Base-by-base conservation (phyloP, 768 basidiomycete genomes). In the Rhizopogon roseolus region DNA sequence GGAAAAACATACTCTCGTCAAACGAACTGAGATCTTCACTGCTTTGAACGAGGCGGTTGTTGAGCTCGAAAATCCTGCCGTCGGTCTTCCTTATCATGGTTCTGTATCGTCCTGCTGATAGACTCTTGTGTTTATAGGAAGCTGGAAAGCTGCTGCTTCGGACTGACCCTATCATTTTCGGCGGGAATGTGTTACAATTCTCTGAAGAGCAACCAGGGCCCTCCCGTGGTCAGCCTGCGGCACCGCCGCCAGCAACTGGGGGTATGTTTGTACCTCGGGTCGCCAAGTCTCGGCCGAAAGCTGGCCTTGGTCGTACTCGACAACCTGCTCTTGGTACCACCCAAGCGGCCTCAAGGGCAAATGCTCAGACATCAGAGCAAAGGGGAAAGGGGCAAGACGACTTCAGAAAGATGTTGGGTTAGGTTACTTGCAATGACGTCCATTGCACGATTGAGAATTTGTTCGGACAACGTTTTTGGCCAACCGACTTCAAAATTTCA, bases 81-180 rank as follows among this genome's bases (percentile, higher is more conserved):
- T 89, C 60, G 60, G 83, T 28, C 45, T 9, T 5, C 40, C 49
- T 48, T 29, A 38, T 25, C 22, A 34, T 11, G 13, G 40, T 50
- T 37, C 22, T 32, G 22, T 19, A 11, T n/a, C 14, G 29, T 32
- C 28, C 17, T 50, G 36, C 50, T 10, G 38, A 52, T 28, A 46
- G 32, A 32, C 22, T 4, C 53, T 27, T 13, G 41, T 8, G 51
- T 10, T 22, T 61, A 16, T 58, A 96, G 93, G 94, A 95, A 68
- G 90, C 85, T 3, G 91, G 92, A 34, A 85, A 85, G 59, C 69
- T 96, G 4, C 67, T 97, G 6, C 73, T 97, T 25, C 78, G 80
- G 7, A 62, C 83, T 4, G 87, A 91, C 40, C 82, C 91, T 14
- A 76, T 97, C 51, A 64, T 82, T 10, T 90, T 91, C 71, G 78